These are phyloP conservation scores for Syzygium aromaticum DNA, from an alignment of 345 rosid species.

Conservation along the genomic window DNA sequence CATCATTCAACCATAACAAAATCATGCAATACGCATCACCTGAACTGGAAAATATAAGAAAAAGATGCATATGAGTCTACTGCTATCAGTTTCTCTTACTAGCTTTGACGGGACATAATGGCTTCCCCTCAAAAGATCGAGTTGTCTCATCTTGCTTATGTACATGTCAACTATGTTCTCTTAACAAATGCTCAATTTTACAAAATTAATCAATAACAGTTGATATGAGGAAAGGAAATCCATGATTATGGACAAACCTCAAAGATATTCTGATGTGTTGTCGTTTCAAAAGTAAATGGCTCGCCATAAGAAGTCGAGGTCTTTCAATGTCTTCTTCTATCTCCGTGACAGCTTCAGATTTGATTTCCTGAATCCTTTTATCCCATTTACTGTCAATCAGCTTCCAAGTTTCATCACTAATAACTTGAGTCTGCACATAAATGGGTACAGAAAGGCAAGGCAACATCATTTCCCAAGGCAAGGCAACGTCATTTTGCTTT, in stretches of 20 bases:
- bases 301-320: conserved; percentile 81
- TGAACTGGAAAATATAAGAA: background rate
- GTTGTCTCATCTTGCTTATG: background rate
- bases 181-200: background rate
- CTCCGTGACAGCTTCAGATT: conserved; percentile 45
- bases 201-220: background rate
- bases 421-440: conserved; percentile 55
- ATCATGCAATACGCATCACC: background rate
- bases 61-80: background rate
- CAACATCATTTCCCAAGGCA: background rate
- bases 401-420: conserved; percentile 85
- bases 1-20: background rate
- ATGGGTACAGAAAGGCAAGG: background rate
- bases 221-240: background rate
- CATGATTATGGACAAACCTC: background rate
- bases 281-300: conserved; percentile 63
- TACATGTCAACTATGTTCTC: background rate
- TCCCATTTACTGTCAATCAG: conserved; percentile 77
- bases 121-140: background rate
- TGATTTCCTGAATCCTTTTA: conserved; percentile 60
- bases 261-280: background rate
- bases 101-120: background rate
- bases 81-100: background rate
- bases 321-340: conserved; percentile 61
- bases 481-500: background rate